Evolutionary conservation across 2,329 filamentous ascomycete genomes (phyloP), one percentile per base, ranked within the genome.

Genomic region (Trichoderma sp.): DNA sequence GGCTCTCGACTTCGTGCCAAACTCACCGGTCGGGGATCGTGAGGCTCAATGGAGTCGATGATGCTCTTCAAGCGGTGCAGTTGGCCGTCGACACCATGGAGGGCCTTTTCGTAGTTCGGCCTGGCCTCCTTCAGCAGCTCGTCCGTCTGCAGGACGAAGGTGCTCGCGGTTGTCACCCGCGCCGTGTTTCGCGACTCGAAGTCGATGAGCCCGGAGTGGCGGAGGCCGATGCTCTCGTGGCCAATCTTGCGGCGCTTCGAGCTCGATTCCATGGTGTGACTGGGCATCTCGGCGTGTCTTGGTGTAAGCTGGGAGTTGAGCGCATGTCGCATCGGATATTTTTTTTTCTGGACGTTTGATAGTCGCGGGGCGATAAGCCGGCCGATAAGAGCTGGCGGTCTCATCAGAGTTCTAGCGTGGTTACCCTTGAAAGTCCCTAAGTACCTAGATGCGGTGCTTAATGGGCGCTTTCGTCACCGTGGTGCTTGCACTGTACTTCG

Each of bases 121-220:
- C 79, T 81, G 65, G 82, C 79, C 67, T 86, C 82, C 65, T 80
- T 81, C 66, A 88, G 72, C 19, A 88, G 77, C 73, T 88, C 85
- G 52, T 87, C 83, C 3, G 85, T 84, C 74, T 88, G 83, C 57
- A 88, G 74, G 55, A 85, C 78, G 68, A 88, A 87, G 41, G 83
- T 81, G 72, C 82, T 85, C 17, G 83, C 79, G 9, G 81, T 78
- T 39, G 80, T 78, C 51, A 82, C 72, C 21, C 76, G 75, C 44
- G 79, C 74, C 4, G 80, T 72, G 64, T 72, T 76, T 41, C 73
- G 75, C 55, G 76, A 74, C 67, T 81, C 76, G 59, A 82, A 78
- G 66, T 78, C 74, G 56, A 79, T 78, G 63, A 79, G 75, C 19
- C 71, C 72, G 61, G 74, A 69, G 55, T 77, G 75, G 21, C 73